These are phyloP conservation scores for Parastagonospora nodorum DNA, from an alignment of 2,329 filamentous ascomycete genomes.

Conservation along the genomic window DNA sequence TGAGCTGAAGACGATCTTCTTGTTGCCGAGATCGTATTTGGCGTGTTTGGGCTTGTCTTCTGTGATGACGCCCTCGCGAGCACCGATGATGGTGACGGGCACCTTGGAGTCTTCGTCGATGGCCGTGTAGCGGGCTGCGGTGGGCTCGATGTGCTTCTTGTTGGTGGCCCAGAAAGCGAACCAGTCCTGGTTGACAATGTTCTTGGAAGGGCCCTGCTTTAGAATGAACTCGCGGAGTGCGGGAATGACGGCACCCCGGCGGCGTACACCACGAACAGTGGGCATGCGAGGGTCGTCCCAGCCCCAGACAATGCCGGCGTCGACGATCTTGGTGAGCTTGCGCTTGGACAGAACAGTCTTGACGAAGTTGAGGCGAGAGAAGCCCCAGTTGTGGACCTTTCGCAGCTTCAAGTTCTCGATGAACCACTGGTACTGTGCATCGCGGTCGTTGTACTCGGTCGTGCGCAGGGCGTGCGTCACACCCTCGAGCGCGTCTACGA, in stretches of 20 bases:
- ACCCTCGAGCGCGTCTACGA: conserved; percentile 80
- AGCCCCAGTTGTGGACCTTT: conserved; percentile 83
- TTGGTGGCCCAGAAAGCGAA: conserved; percentile 63
- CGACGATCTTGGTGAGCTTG: conserved; percentile 83
- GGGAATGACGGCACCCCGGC: conserved; percentile 78
- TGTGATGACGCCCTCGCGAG: conserved; percentile 58
- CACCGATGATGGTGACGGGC: conserved; percentile 70
- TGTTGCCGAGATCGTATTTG: conserved; percentile 87
- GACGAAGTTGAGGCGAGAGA: conserved; percentile 83
- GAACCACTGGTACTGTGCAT: conserved; percentile 88
- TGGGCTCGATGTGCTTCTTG: conserved; percentile 59
- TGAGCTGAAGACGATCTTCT: conserved; percentile 80
- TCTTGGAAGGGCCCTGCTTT: conserved; percentile 81
- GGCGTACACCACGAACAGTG: conserved; percentile 77
- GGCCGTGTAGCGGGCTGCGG: conserved; percentile 55
- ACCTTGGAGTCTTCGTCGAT: conserved; percentile 74
- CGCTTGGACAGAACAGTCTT: conserved; percentile 83
- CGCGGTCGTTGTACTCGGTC: conserved; percentile 86
- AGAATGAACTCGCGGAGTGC: conserved; percentile 83
- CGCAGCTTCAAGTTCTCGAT: conserved; percentile 73
- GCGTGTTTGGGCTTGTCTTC: conserved; percentile 85
- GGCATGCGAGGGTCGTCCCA: conserved; percentile 91
- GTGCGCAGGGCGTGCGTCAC: conserved; percentile 83
- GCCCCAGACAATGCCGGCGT: conserved; percentile 75
- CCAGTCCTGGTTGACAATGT: conserved; percentile 86